Evolutionary conservation across 495 filamentous ascomycete species (phyloP), one percentile per base, ranked within the genome.

Genomic region (Podospora appendiculata): DNA sequence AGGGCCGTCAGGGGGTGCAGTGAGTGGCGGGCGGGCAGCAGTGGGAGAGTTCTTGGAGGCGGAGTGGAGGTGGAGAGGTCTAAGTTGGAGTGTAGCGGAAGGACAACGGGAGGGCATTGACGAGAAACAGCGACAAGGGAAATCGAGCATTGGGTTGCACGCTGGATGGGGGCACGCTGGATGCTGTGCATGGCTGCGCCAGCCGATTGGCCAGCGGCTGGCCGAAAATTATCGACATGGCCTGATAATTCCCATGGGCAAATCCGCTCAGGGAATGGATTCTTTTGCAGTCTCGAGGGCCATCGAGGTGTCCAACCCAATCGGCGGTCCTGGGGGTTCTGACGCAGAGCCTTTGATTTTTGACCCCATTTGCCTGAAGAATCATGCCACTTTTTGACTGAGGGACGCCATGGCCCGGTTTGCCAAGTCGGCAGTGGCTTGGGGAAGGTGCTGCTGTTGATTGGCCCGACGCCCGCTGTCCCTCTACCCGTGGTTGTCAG

Each of bases 331-430:
- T 54, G 49, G 32, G 53, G 49, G 50, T 39, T 59, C 56, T 63
- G 60, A 63, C 57, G 64, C 62, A 65, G 55, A 53, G 25, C 45
- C 49, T 52, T 56, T 18, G 52, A 44, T 10, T 52, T 59, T 63
- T 63, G 62, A 53, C 55, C 62, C 61, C 56, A 65, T 65, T 67
- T 59, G 55, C 19, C 36, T 51, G 48, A 33, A 54, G 42, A 65
- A 67, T 67, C 64, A 65, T 61, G 58, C 64, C 62, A 67, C 64
- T 67, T 67, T 67, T 63, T 55, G 45, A 55, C 55, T 32, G 18
- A 44, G 38, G 51, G 42, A 43, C 38, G 41, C 32, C 39, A n/a
- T 36, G 50, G 49, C 14, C 53, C 60, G 58, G 44, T 25, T 43
- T 9, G 61, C 59, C 64, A 65, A 67, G 64, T 52, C 64, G 62